Percentiles rank a stretch among this genome's conserved stretches.
These are phyloP conservation scores for Brassica rapa DNA, from an alignment of 345 rosid genomes.

Conservation along the genomic window DNA sequence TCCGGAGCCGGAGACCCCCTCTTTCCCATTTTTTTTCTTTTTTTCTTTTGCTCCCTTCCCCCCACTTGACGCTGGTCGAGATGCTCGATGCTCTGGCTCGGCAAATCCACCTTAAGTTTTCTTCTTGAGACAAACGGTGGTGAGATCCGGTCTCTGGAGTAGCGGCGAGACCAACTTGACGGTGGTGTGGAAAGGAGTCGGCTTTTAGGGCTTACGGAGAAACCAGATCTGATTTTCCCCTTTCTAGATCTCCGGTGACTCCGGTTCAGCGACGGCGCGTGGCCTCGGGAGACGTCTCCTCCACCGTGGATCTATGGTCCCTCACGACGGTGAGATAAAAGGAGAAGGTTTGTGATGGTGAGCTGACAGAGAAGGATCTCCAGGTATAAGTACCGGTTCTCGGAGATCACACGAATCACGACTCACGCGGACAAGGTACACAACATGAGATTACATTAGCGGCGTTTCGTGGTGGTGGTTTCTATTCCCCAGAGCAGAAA, in stretches of 20 bases:
- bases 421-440: neutral
- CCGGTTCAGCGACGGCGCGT: neutral
- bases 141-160: neutral
- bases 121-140: neutral
- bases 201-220: neutral
- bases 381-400: too few relatives aligned
- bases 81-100: neutral
- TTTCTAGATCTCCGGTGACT: neutral
- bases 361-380: neutral
- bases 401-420: neutral
- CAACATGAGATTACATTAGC: too few relatives aligned
- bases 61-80: neutral
- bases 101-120: neutral
- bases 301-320: neutral
- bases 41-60: neutral
- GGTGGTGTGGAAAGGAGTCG: neutral
- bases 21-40: neutral
- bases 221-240: neutral
- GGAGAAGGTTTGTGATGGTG: neutral
- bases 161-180: neutral
- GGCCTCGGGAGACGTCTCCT: neutral
- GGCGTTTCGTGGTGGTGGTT: too few relatives aligned
- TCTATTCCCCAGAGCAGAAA: too few relatives aligned
- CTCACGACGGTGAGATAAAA: neutral
- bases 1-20: neutral